Percentiles rank a stretch among this genome's conserved stretches.
Conservation (phyloP, 73 alveolate species). For the Durusdinium trenchii region DNA sequence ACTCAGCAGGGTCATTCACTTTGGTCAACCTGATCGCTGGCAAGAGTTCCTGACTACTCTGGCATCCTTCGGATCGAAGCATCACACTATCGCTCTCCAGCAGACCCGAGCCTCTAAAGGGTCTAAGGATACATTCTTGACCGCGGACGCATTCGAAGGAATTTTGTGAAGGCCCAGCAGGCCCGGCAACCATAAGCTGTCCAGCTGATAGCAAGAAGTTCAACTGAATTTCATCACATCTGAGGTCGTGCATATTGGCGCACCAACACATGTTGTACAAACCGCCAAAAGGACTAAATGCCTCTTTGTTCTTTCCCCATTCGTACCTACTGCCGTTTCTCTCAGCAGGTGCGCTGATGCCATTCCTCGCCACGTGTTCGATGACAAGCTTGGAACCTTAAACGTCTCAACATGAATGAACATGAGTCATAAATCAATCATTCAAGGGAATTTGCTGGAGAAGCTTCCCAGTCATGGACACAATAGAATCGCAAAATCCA, state of each 20-base stretch:
- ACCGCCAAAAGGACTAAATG: conserved; percentile 8
- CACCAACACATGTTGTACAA: conserved; percentile 75
- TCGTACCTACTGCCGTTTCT: conserved; percentile 18
- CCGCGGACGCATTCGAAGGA: conserved; percentile 55
- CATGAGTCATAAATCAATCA: not conserved
- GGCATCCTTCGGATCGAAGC: conserved; percentile 24
- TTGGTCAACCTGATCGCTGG: not conserved
- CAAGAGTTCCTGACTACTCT: not conserved
- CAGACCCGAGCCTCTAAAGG: conserved; percentile 1
- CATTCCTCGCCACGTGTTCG: not conserved
- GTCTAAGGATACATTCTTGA: not conserved
- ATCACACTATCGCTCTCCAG: not conserved
- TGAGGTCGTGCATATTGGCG: conserved; percentile 33
- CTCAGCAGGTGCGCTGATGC: conserved; percentile 14
- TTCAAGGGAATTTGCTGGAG: not conserved
- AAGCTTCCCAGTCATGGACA: not conserved
- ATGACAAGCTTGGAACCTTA: conserved; percentile 6
- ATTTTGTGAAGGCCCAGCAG: conserved; percentile 32
- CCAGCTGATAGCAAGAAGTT: conserved; percentile 51
- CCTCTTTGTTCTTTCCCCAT: conserved; percentile 37
- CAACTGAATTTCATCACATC: conserved; percentile 39
- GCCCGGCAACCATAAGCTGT: conserved; percentile 38
- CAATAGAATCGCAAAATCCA: not conserved
- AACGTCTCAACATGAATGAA: not conserved
- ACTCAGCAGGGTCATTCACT: not conserved